Evolutionary conservation across 2,329 filamentous ascomycete genomes (phyloP), one percentile per base, ranked within the genome.

Genomic region (Penicillium sp.): DNA sequence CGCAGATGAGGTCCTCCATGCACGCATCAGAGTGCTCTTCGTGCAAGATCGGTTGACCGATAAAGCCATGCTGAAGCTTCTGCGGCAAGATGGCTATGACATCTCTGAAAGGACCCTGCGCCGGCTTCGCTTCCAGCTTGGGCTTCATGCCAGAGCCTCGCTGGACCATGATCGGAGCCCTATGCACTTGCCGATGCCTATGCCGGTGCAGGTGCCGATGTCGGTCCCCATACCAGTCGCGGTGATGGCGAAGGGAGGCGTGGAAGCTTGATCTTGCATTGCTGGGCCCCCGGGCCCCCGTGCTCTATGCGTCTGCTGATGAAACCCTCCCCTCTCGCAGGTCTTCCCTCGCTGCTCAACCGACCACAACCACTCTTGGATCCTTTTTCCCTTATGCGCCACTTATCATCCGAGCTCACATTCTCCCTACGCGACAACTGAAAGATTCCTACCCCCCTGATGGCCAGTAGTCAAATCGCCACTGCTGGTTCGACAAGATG

Each of bases 51-150:
- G 49, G 29, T 50, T 65, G 57, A 65, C 61, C 47, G 62, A 65
- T 26, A 65, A 65, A 45, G 62, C 62, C 24, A 65, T 65, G 62
- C 52, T 65, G 39, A 58, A 61, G n/a, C 48, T 61, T 24, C 39
- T 65, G n/a, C 59, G 54, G 18, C 55, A 58, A 46, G 62, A 65
- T 34, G 62, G 61, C n/a, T 65, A 64, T 42, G 61, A 60, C 29
- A 65, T 65, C 26, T 65, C 62, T 14, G 62, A 64, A 51, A 57
- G 62, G 13, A 65, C 62, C 14, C 44, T 65, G 8, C 61, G 62
- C 14, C 61, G 62, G 21, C 52, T 65, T n/a, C 57, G 62, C n/a
- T 65, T 63, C 28, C 62, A 64, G 26, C 56, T 65, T 7, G 62
- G 62, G 7, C 62, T 65, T 48, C 61, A 65, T 55, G 54, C 58